Percentiles rank a stretch among this genome's conserved stretches.
Evolutionary conservation across 768 basidiomycete species (phyloP).

Genomic region (Pleurotus pulmonarius): DNA sequence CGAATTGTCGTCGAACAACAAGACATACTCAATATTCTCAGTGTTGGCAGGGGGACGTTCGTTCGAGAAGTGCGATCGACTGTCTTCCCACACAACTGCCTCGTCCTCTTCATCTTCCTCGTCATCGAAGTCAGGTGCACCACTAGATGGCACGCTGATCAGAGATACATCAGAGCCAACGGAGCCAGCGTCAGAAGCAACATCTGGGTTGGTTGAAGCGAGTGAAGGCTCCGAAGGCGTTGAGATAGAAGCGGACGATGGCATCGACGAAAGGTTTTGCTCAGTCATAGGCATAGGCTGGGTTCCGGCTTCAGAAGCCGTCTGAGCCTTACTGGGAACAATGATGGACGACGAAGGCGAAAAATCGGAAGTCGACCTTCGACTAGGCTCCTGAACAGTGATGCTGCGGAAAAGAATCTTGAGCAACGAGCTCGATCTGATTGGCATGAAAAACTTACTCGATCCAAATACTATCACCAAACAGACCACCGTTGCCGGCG

Average conservation of each 20-base stretch:
- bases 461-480: conserved; percentile 76
- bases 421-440: too few species aligned
- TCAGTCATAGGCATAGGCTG: conserved; percentile 4
- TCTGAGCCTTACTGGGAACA: conserved; percentile 49
- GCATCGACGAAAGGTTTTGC: background rate
- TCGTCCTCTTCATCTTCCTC: conserved; percentile 46
- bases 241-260: background rate
- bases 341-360: conserved; percentile 69
- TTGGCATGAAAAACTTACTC: conserved; percentile 47
- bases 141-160: conserved; percentile 55
- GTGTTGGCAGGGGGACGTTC: conserved; percentile 19
- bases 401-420: conserved; percentile 38
- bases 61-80: conserved; percentile 34
- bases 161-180: conserved; percentile 13
- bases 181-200: conserved; percentile 11
- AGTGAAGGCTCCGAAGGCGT: background rate
- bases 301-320: conserved; percentile 23
- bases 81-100: conserved; percentile 53
- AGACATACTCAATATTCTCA: conserved; percentile 55
- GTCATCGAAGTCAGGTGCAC: background rate
- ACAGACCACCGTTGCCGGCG: conserved; percentile 53
- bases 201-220: conserved; percentile 5
- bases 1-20: conserved; percentile 65
- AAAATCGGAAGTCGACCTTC: conserved; percentile 31
- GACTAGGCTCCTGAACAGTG: conserved; percentile 54